Conservation (phyloP, 345 rosid species). For the Salix udensis region DNA sequence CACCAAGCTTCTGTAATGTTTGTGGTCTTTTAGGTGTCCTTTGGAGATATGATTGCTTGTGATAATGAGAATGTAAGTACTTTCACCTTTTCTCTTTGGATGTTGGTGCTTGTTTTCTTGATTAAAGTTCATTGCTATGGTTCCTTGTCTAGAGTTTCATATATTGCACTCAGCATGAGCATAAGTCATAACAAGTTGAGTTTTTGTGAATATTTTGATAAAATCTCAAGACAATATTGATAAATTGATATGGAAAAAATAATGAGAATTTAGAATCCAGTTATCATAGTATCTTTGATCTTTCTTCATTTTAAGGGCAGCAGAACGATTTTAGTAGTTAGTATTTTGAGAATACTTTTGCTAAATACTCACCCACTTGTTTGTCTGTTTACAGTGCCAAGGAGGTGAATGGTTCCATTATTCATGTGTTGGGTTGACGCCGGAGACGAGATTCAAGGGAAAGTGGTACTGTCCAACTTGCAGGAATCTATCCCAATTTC, state of each 20-base stretch:
- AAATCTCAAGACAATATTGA: background rate
- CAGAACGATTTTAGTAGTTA: background rate
- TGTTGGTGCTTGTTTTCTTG: background rate
- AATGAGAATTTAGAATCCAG: background rate
- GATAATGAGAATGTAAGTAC: constrained; percentile 89
- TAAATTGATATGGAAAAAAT: background rate
- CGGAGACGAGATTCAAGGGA: constrained; percentile 95
- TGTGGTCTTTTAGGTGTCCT: constrained; percentile 61
- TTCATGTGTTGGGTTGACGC: constrained; percentile 90
- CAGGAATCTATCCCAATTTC: constrained; percentile 55
- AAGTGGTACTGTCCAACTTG: constrained; percentile 99
- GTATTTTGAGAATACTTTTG: background rate
- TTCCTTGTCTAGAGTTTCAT: constrained; percentile 1
- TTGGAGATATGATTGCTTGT: constrained; percentile 99
- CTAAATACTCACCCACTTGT: background rate
- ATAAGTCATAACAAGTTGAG: background rate
- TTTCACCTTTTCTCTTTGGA: background rate
- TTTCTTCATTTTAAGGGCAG: background rate
- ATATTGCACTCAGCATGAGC: background rate
- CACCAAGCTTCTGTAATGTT: constrained; percentile 10
- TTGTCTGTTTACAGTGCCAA: constrained; percentile 58
- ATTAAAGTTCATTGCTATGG: background rate
- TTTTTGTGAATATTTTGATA: background rate
- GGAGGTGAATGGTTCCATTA: constrained; percentile 99
- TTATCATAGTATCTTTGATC: background rate